Base-by-base conservation (phyloP, 2,329 filamentous ascomycete species). In the Paraconiothyrium sp. region DNA sequence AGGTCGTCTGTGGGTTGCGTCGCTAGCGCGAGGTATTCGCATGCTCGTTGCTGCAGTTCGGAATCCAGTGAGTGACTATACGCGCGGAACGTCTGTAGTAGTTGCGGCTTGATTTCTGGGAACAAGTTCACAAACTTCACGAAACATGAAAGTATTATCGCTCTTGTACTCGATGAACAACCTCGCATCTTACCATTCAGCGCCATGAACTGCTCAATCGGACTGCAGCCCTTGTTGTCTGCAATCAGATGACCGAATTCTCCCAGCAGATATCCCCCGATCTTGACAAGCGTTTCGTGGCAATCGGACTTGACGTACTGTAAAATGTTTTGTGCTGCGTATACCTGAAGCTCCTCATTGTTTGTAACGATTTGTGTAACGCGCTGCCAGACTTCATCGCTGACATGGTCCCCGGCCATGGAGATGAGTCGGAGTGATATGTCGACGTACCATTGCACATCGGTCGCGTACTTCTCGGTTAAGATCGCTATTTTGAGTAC, bases 341-440 rank as follows among this genome's bases (percentile, higher is more conserved):
- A 99, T 0, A 97, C 90, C 79, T 99, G 95, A 11, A 99, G 85
- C 78, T 98, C 94, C 79, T 99, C 95, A 78, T 99, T 99, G 83
- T 99, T 99, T 58, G 95, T 98, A 61, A 98, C 94, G 70, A 99
- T 98, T 78, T 99, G 95, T 65, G 97, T 97, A 59, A 99, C 94
- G 71, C 95, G 90, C 78, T 99, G 95, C 95, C 95, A 99, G 20
- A 99, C 95, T 80, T 99, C 95, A 66, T 99, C 96, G 79, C 94
- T 98, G 69, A 99, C 94, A 78, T 99, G 95, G 74, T 99, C 95
- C 68, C 95, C 95, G 3, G 96, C 95, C 88, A 98, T 94, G 61
- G 94, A 93, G 61, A 99, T 94, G 56, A 99, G 86, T 59, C 94
- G 89, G 68, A 99, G 84, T 11, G 95, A 97, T 69, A 98, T 97